Conservation (phyloP, 768 basidiomycete species). For the Collybia sordida region DNA sequence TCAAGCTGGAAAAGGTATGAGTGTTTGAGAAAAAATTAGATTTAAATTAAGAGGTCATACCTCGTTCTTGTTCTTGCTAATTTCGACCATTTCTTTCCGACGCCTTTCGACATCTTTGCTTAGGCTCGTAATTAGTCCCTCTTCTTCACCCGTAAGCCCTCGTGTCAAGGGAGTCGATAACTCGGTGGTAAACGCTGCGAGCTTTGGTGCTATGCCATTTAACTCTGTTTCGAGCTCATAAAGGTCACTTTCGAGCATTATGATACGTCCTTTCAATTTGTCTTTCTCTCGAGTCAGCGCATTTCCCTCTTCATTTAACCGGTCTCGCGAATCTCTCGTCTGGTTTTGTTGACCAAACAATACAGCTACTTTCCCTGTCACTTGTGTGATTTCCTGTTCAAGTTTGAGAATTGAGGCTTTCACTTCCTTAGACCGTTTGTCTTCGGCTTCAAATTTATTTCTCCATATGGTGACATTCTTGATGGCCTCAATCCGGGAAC, state of each 20-base stretch:
- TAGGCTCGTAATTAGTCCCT: slow-evolving; percentile 59
- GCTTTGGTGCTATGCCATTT: slow-evolving; percentile 56
- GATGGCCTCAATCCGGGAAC: slow-evolving; percentile 88
- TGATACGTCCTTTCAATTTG: slow-evolving; percentile 56
- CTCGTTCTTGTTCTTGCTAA: slow-evolving; percentile 68
- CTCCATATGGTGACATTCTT: slow-evolving; percentile 76
- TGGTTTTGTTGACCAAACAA: slow-evolving; percentile 68
- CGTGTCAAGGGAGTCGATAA: slow-evolving; percentile 72
- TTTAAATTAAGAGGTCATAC: slow-evolving; percentile 37
- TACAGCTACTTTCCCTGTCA: slow-evolving; percentile 73
- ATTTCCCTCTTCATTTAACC: slow-evolving; percentile 60
- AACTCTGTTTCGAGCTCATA: slow-evolving; percentile 77
- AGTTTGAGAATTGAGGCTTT: slow-evolving; percentile 65
- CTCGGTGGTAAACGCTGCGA: slow-evolving; percentile 67
- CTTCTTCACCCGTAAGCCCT: slow-evolving; percentile 74
- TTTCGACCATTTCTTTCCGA: slow-evolving; percentile 67
- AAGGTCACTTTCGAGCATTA: slow-evolving; percentile 62
- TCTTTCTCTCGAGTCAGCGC: slow-evolving; percentile 70
- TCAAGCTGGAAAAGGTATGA: slow-evolving; percentile 49
- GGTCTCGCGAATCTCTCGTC: slow-evolving; percentile 65
- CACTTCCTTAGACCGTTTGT: slow-evolving; percentile 67
- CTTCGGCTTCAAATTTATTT: slow-evolving; percentile 65
- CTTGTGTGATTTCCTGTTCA: slow-evolving; percentile 84
- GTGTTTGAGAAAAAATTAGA: neutral
- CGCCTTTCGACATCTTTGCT: slow-evolving; percentile 75